Base-by-base conservation (phyloP, 2,329 filamentous ascomycete genomes). In the Dothistroma septosporum region DNA sequence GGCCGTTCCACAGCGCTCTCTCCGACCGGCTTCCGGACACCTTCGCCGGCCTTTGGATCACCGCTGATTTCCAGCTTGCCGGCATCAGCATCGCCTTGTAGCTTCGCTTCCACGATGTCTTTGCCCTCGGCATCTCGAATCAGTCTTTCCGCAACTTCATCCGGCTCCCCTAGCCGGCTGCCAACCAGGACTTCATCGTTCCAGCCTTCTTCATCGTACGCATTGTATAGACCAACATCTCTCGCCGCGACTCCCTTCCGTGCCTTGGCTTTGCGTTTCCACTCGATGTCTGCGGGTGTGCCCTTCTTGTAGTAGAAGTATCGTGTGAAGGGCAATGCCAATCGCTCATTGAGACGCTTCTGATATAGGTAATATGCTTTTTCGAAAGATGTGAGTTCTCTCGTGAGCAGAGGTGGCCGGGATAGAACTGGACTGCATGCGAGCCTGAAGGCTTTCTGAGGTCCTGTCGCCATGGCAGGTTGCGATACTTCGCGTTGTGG, bases 291-390 rank as follows among this genome's bases (percentile, higher is more conserved):
- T 9, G 86, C 83, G 1, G 92, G 88, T 11, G 92, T 96, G 73
- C 91, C 90, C 68, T 87, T 87, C 81, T 96, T 96, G 84, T 92
- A 96, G 83, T 96, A 99, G 79, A 97, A 94, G 74, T 90, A 90
- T 67, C 90, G 86, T 59, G 89, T 89, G 76, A 97, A 99, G 1
- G 92, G 90, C 4, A 94, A 83, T 21, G 88, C 87, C 56, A 96
- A 83, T 48, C 94, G 90, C 81, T 99, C 94, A 76, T 97, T 96
- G 62, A 99, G 83, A 14, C 94, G 91, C 70, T 93, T 93, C 79
- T 99, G 94, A 80, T 99, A 99, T 75, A 99, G 92, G 82, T 89
- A 96, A 79, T 89, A 97, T 65, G 93, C 83, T 73, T 91, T 89
- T 77, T 99, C 94, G 77, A 99, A 97, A 12, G 90, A 83, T 35